These are phyloP conservation scores for Solanum stenotomum DNA, from an alignment of 257 asterid genomes.

Conservation along the genomic window DNA sequence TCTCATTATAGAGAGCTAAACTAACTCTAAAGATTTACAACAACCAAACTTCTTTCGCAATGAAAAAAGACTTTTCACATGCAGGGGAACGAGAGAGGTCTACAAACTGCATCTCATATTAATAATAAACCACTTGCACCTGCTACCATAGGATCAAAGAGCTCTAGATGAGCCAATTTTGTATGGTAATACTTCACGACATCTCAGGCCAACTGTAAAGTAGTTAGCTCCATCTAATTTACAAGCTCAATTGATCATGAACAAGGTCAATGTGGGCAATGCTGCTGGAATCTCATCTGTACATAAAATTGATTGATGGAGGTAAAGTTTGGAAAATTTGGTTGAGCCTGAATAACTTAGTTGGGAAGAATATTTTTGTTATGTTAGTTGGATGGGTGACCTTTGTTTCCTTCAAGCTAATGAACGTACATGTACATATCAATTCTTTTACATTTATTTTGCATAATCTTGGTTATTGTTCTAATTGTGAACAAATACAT, in stretches of 20 bases:
- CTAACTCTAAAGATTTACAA: constrained; percentile 14
- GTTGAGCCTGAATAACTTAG: constrained; percentile 28
- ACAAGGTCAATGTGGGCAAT: constrained; percentile 20
- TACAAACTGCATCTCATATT: constrained; percentile 37
- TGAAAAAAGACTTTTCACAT: constrained; percentile 52
- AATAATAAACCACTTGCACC: constrained; percentile 33
- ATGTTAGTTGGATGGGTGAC: constrained; percentile 64
- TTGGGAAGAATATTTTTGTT: constrained; percentile 49
- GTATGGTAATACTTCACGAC: constrained; percentile 35
- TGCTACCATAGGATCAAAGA: constrained; percentile 43
- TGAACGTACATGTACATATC: neutral
- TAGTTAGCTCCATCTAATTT: constrained; percentile 68
- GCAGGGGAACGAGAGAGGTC: constrained; percentile 44
- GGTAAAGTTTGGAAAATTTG: constrained; percentile 50
- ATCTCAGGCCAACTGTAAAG: constrained; percentile 72
- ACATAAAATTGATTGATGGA: constrained; percentile 55
- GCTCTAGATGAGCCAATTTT: constrained; percentile 33
- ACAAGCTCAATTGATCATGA: constrained; percentile 30
- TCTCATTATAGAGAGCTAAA: neutral
- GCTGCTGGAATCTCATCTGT: constrained; percentile 32
- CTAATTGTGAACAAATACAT: no score
- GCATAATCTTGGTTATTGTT: no score
- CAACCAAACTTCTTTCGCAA: constrained; percentile 65
- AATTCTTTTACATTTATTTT: no score
- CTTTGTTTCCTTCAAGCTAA: constrained; percentile 35